phyloP scores from a whole-genome alignment of 2,329 filamentous ascomycete species.

The Domatiomyces globalis region DNA sequence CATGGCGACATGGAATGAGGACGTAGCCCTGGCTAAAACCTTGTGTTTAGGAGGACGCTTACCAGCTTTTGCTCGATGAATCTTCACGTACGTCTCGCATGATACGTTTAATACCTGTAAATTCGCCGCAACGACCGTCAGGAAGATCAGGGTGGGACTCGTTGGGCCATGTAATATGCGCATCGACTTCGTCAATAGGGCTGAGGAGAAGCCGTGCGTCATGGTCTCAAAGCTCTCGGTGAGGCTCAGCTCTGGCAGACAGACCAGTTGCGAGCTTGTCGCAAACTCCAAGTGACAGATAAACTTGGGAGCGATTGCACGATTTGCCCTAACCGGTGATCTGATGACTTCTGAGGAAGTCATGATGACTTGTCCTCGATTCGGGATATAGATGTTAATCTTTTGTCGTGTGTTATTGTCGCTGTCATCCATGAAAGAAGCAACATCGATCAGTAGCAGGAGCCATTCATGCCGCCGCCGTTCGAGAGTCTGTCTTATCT shows the following conservation, averaged over 20 bases:
- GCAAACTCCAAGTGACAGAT: neutral
- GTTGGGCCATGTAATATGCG: neutral
- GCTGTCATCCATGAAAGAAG: constrained; percentile 5
- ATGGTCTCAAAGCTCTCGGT: neutral
- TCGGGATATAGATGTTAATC: neutral
- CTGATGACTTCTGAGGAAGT: neutral
- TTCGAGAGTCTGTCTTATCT: constrained; percentile 4
- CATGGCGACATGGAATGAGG: constrained; percentile 50
- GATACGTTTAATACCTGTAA: neutral
- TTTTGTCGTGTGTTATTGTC: neutral
- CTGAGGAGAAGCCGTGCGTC: neutral
- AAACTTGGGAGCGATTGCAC: neutral
- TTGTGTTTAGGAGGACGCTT: neutral
- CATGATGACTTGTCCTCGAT: constrained; percentile 1
- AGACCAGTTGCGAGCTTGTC: neutral
- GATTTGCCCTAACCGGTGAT: neutral
- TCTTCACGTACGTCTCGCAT: neutral
- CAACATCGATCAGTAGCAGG: constrained; percentile 6
- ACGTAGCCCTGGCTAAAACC: neutral
- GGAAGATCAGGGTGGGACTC: neutral
- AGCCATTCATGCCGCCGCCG: constrained; percentile 4
- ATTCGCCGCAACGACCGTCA: neutral
- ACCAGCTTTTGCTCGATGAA: neutral
- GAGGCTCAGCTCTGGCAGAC: neutral
- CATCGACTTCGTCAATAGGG: neutral